A percentile compares a stretch with the other conserved stretches of the same genome.
phyloP scores from a whole-genome alignment of 257 asterid species.

The Cynanchum wilfordii region DNA sequence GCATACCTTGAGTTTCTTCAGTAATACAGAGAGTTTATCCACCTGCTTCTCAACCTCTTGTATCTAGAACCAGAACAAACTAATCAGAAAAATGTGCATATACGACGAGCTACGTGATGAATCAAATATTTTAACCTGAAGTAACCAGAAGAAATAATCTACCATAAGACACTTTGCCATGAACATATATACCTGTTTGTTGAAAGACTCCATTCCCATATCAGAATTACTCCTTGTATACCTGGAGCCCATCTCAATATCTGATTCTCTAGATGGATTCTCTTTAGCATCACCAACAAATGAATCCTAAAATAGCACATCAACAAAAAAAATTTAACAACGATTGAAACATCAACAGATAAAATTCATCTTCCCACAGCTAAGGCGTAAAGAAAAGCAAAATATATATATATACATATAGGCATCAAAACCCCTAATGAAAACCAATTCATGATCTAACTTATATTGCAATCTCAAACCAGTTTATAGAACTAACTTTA shows the following conservation, averaged over 20 bases:
- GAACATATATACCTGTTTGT: conserved; percentile 49
- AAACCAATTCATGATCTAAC: background rate
- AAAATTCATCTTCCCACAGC: background rate
- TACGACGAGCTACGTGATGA: background rate
- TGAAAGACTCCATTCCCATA: conserved; percentile 63
- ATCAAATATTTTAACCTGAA: background rate
- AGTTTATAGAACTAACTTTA: background rate
- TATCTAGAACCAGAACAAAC: conserved; percentile 31
- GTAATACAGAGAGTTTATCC: conserved; percentile 50
- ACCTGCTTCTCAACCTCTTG: conserved; percentile 76
- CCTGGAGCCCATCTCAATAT: conserved; percentile 69
- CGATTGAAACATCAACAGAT: background rate
- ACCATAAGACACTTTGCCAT: background rate
- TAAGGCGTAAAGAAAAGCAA: background rate
- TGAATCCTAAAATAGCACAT: conserved; percentile 44
- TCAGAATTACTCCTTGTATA: conserved; percentile 59
- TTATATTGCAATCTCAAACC: background rate
- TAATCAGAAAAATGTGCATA: background rate
- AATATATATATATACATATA: background rate
- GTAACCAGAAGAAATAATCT: background rate
- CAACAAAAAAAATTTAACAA: conserved; percentile 2
- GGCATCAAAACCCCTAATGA: background rate
- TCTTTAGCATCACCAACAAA: conserved; percentile 44
- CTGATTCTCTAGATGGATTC: conserved; percentile 38
- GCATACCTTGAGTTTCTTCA: conserved; percentile 64